phyloP scores from a whole-genome alignment of 1,284 basidiomycete species.

The Ceratobasidium sp. region DNA sequence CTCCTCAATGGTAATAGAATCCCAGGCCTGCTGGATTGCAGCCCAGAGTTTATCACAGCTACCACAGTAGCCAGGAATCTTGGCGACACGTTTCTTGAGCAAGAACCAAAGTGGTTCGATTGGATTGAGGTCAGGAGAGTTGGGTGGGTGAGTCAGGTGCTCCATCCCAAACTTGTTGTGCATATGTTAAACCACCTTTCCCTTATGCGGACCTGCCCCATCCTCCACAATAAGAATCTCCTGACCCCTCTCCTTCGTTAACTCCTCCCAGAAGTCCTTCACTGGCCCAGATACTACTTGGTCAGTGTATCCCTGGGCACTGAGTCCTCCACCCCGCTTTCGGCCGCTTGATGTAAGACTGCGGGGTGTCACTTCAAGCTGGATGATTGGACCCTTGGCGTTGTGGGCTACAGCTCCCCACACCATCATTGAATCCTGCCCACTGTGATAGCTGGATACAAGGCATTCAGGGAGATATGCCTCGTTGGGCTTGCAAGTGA shows the following conservation, averaged over 20 bases:
- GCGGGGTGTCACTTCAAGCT: not conserved
- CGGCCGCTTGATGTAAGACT: not conserved
- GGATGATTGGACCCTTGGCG: not conserved
- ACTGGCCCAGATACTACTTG: conserved; percentile 27
- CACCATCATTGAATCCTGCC: not conserved
- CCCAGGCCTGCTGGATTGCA: conserved; percentile 13
- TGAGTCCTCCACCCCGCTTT: conserved; percentile 10
- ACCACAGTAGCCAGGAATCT: not conserved
- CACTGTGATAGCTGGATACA: no score
- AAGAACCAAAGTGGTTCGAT: conserved; percentile 29
- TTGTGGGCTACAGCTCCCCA: conserved; percentile 11
- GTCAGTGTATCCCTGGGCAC: conserved; percentile 15
- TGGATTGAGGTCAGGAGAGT: conserved; percentile 29
- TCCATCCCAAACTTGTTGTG: conserved; percentile 1
- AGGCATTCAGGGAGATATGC: conserved; percentile 29
- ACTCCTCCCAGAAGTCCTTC: not conserved
- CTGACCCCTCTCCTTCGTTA: conserved; percentile 12
- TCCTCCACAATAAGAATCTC: conserved; percentile 31
- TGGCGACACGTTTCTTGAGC: conserved; percentile 17
- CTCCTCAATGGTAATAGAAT: conserved; percentile 8
- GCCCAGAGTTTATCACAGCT: not conserved
- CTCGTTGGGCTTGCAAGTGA: conserved; percentile 2
- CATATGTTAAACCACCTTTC: not conserved
- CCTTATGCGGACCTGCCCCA: conserved; percentile 13
- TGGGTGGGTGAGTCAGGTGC: conserved; percentile 9